Base-by-base conservation (phyloP, 352 stramenopile species). In the Phytophthora pinifolia region DNA sequence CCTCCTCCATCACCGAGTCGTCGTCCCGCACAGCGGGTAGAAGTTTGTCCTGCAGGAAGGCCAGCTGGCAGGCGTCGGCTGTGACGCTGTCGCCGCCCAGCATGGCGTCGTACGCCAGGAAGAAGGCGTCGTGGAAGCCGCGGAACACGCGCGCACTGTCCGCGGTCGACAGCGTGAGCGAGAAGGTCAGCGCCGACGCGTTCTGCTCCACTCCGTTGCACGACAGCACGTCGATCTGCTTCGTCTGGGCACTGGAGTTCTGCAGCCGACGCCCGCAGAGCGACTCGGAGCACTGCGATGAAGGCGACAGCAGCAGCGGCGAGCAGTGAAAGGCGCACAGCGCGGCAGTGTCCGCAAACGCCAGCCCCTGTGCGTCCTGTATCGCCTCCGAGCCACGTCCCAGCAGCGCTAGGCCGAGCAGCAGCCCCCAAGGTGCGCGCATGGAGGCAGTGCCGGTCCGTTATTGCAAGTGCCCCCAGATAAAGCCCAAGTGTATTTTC, bases 301-400 rank as follows among this genome's bases (percentile, higher is more conserved):
- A 22, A 20, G 12, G 35, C 0, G 43, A 58, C 1, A 82, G 35
- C 12, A 74, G 58, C 2, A 61, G 53, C 13, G 57, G 25, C 10
- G 64, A 76, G 65, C 79, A 90, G 69, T 90, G 73, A 62, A 78
- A 76, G 34, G 60, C 46, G 56, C 80, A 88, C 54, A 86, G 73
- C 13, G 80, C 67, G 15, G 65, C 65, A 5, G 46, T 14, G n/a
- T 66, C 70, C 17, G 46, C 56, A 36, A 88, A 90, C 25, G 49
- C 47, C n/a, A 89, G 59, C 0, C 74, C 79, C 8, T 67, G 34
- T 13, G 47, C 43, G 56, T 89, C 79, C 27, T 69, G 42, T 7
- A 83, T 18, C 34, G 35, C 22, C 22, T 27, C 22, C 22, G 22
- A 27, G 22, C 22, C 22, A 27, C 22, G 22, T 27, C 1, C 22